Conservation (phyloP, 169 alveolate species). For the Eimeria praecox region DNA sequence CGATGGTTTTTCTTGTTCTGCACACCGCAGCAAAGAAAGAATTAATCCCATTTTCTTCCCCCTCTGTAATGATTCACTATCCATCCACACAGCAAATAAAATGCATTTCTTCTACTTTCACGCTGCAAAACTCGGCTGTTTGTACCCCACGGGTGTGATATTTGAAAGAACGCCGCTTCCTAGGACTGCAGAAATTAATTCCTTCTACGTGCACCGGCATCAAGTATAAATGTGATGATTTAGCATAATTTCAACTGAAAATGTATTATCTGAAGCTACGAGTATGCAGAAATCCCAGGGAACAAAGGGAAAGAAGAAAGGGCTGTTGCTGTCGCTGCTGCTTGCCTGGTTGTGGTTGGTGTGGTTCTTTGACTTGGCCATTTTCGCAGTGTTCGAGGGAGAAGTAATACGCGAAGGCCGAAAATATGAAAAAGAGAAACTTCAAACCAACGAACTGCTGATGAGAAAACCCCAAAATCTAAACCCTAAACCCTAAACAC, state of each 20-base stretch:
- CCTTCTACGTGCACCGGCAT: neutral
- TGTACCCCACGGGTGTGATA: no score
- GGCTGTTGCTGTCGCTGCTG: constrained; percentile 17
- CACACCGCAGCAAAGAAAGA: neutral
- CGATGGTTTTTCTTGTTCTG: constrained; percentile 93
- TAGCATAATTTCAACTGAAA: no score
- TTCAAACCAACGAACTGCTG: neutral
- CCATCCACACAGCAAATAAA: no score
- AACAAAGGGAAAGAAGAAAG: no score
- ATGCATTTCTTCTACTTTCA: no score
- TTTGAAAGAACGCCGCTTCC: no score
- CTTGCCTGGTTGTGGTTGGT: constrained; percentile 94
- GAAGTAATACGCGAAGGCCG: neutral
- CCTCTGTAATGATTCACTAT: no score
- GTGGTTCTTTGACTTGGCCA: constrained; percentile 95
- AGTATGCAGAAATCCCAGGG: no score
- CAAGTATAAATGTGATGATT: neutral
- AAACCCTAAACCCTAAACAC: neutral
- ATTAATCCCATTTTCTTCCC: no score
- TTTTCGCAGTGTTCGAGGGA: constrained; percentile 56
- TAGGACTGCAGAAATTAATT: no score
- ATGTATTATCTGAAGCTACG: no score
- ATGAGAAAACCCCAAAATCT: neutral
- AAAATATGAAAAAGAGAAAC: neutral
- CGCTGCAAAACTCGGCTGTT: no score